These are phyloP conservation scores for Pleurotus cornucopiae DNA, from an alignment of 768 basidiomycete species.

Conservation along the genomic window DNA sequence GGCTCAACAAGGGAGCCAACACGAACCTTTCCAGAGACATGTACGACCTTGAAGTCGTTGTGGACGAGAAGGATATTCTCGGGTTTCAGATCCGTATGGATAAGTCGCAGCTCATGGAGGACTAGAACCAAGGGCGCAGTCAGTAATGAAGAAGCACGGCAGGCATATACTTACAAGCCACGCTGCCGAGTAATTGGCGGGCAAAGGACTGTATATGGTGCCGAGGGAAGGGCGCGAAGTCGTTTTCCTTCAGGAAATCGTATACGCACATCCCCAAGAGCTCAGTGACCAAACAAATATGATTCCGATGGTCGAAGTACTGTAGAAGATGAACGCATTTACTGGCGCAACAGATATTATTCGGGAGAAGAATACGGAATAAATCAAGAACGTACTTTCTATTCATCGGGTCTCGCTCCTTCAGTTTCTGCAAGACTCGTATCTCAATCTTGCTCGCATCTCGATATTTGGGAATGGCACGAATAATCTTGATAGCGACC, in stretches of 20 bases:
- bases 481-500: constrained; percentile 98
- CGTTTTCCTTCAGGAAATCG: constrained; percentile 98
- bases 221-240: constrained; percentile 94
- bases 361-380: constrained; percentile 10
- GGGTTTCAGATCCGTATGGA: constrained; percentile 98
- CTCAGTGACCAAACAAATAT: constrained; percentile 96
- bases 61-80: constrained; percentile 96
- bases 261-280: constrained; percentile 97
- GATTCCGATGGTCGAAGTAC: constrained; percentile 96
- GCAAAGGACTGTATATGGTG: constrained; percentile 97
- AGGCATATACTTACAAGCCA: constrained; percentile 73
- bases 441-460: constrained; percentile 99
- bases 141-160: neutral
- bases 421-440: constrained; percentile 87
- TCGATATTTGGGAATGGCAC: constrained; percentile 97
- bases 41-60: constrained; percentile 66
- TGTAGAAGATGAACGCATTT: constrained; percentile 96
- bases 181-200: constrained; percentile 83
- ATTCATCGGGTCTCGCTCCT: constrained; percentile 84
- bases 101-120: constrained; percentile 83
- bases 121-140: constrained; percentile 41
- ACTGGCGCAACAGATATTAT: constrained; percentile 38
- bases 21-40: constrained; percentile 63
- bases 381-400: constrained; percentile 58
- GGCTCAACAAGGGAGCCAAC: neutral